Evolutionary conservation across 208 protist genomes (phyloP).

Genomic region (Crithidia bombi): DNA sequence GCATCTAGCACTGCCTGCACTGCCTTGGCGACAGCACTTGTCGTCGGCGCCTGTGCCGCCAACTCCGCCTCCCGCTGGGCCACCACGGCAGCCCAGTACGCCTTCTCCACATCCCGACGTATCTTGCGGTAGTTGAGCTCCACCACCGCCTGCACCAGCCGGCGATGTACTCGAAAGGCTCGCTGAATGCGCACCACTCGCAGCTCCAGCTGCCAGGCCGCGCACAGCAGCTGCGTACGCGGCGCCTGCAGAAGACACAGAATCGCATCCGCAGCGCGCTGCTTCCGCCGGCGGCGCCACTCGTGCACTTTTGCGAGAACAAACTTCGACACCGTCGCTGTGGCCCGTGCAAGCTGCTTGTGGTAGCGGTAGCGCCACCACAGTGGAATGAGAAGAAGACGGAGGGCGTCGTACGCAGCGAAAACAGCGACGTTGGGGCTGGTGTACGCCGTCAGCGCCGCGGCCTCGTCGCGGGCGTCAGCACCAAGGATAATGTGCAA

Average conservation of each 20-base stretch:
- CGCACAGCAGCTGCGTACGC: conserved; percentile 27
- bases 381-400: conserved; percentile 36
- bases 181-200: conserved; percentile 54
- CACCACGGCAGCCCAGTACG: conserved; percentile 57
- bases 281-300: conserved; percentile 9
- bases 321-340: conserved; percentile 22
- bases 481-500: not conserved
- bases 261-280: conserved; percentile 19
- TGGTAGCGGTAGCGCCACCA: conserved; percentile 41
- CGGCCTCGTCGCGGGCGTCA: conserved; percentile 11
- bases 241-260: conserved; percentile 18
- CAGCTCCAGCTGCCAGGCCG: conserved; percentile 8
- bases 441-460: not conserved
- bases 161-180: conserved; percentile 40
- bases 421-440: not conserved
- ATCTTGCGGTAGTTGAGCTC: conserved; percentile 67
- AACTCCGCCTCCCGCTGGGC: conserved; percentile 44
- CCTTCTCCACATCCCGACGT: conserved; percentile 44
- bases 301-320: conserved; percentile 6
- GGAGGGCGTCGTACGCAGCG: conserved; percentile 30
- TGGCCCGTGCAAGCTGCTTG: conserved; percentile 17
- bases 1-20: conserved; percentile 16
- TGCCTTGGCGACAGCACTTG: not conserved
- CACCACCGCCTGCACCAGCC: conserved; percentile 46
- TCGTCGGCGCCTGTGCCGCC: conserved; percentile 8